Base-by-base conservation (phyloP, 441 rosid species). In the Euphorbia celastroides region DNA sequence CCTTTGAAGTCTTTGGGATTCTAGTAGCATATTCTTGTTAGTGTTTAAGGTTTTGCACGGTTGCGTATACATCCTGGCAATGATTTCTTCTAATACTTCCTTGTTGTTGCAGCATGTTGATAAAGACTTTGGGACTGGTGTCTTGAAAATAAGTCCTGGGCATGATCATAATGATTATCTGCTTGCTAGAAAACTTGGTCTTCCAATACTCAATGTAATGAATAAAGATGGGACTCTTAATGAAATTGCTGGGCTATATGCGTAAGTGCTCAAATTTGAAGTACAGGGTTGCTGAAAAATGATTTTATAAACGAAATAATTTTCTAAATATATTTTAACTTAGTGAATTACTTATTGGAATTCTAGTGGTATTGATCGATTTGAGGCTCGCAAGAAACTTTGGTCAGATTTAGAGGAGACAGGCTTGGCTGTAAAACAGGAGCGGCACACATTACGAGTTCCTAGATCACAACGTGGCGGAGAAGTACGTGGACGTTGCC, bases 371-470 rank as follows among this genome's bases (percentile, higher is more conserved):
- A 86, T 90, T 62, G 98, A 93, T 72, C 93, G 98, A 73, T 93
- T 90, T 83, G 92, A 82, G 79, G 98, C 78, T 34, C 82, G 97
- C 65, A 87, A 90, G 79, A 86, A 88, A 69, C 76, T 93, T 44
- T 93, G 99, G 99, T 81, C 88, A 65, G 97, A 93, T n/a, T 96
- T 93, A 63, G 96, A 85, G 89, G 99, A 93, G 81, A 89, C 88
- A 14, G 90, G 91, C 63, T 78, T 93, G 79, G 99, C 92, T 70
- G 89, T 90, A 62, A 93, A 85, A 75, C 86, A 84, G 85, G 98
- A 87, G 80, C 78, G 88, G 25, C 81, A 89, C 66, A 90, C 82
- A 74, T 80, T 68, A 76, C 74, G 97, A 70, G 87, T 93, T 79
- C 98, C 96, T 62, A 85, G 96, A 74, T 92, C 98, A 44, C 97